Percentiles rank a stretch among this genome's conserved stretches.
These are phyloP conservation scores for Cladophialophora psammophila DNA, from an alignment of 2,329 filamentous ascomycete species.

Conservation along the genomic window DNA sequence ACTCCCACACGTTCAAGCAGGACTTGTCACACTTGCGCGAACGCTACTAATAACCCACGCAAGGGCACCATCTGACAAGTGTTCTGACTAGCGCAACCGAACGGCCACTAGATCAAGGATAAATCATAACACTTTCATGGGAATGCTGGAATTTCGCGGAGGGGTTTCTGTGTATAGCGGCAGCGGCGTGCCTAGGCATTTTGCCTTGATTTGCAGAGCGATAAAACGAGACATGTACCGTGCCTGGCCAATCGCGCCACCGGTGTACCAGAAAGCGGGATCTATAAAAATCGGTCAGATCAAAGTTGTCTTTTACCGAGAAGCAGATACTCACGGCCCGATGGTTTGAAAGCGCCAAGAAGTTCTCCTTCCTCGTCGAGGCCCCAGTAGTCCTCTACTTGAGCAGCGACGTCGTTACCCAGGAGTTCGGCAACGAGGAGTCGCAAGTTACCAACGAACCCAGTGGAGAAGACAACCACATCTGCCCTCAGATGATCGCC, in stretches of 20 bases:
- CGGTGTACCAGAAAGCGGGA: constrained; percentile 55
- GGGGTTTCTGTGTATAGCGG: constrained; percentile 30
- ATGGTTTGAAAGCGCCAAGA: constrained; percentile 50
- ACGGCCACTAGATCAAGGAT: too few species aligned
- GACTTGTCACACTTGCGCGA: too few species aligned
- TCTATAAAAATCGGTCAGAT: constrained; percentile 38
- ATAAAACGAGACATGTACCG: constrained; percentile 53
- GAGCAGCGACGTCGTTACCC: constrained; percentile 50
- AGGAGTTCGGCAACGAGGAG: constrained; percentile 49
- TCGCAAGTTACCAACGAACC: constrained; percentile 54
- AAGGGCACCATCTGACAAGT: too few species aligned
- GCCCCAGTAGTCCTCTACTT: constrained; percentile 54
- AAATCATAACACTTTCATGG: too few species aligned
- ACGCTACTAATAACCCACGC: too few species aligned
- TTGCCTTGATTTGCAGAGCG: constrained; percentile 55
- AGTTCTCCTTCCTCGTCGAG: constrained; percentile 58
- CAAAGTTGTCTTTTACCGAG: constrained; percentile 37
- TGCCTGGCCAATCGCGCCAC: constrained; percentile 49
- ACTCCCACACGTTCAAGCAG: too few species aligned
- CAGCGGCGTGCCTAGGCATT: constrained; percentile 34
- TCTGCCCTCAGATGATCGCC: constrained; percentile 53
- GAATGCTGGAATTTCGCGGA: background rate
- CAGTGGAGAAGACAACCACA: constrained; percentile 57
- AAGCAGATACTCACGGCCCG: constrained; percentile 44
- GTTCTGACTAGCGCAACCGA: too few species aligned